Evolutionary conservation across 106 monocot genomes (phyloP).

Genomic region (Dendrobium huoshanense): DNA sequence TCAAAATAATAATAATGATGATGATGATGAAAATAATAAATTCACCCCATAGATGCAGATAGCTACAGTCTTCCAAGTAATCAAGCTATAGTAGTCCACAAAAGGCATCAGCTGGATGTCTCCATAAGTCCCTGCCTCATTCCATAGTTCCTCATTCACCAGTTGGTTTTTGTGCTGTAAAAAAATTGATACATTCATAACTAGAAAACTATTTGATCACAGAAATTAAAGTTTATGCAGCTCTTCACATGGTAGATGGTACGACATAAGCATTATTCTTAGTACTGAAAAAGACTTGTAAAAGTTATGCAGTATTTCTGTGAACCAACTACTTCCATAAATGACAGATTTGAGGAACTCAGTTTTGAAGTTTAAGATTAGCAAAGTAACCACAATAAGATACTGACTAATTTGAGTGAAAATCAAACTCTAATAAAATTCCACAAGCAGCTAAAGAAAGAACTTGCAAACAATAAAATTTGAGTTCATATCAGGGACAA

Average conservation of each 20-base stretch:
- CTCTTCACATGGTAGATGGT: not conserved
- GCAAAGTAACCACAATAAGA: not conserved
- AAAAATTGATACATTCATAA: not conserved
- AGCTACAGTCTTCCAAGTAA: slow-evolving; percentile 89
- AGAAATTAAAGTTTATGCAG: not conserved
- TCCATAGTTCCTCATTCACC: slow-evolving; percentile 96
- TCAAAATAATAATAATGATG: not conserved
- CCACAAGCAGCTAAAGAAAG: not conserved
- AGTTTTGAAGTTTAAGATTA: not conserved
- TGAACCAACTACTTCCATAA: not conserved
- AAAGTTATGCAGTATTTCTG: not conserved
- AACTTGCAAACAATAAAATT: not conserved
- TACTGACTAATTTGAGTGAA: not conserved
- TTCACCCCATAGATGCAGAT: slow-evolving; percentile 90
- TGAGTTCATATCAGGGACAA: not conserved
- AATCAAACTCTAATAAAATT: not conserved
- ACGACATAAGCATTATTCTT: not conserved
- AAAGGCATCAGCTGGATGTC: slow-evolving; percentile 95
- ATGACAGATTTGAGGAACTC: not conserved
- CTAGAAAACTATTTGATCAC: not conserved
- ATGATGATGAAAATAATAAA: not conserved
- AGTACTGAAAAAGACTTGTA: not conserved
- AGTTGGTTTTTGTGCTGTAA: slow-evolving; percentile 88
- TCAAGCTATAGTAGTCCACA: slow-evolving; percentile 89
- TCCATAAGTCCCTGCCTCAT: slow-evolving; percentile 79